Conservation (phyloP, 768 basidiomycete species). For the Coprinopsis sp. region DNA sequence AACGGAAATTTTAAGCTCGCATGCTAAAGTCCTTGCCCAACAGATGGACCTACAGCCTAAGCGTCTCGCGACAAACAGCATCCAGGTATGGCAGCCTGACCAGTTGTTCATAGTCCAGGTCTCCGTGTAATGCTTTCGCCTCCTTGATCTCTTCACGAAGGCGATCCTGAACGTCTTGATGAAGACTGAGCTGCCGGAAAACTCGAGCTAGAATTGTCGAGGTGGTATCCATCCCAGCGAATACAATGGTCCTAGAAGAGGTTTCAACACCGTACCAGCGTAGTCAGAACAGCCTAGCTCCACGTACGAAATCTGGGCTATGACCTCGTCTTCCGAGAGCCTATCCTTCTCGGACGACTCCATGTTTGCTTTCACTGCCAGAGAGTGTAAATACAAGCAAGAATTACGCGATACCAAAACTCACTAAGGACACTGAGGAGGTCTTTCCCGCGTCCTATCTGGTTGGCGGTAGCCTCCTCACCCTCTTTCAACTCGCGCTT, state of each 20-base stretch:
- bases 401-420: slow-evolving; percentile 1
- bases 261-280: not conserved
- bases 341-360: slow-evolving; percentile 25
- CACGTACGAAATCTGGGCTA: slow-evolving; percentile 25
- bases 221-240: slow-evolving; percentile 25
- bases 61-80: slow-evolving; percentile 26
- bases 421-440: slow-evolving; percentile 27
- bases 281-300: not conserved
- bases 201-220: slow-evolving; percentile 32
- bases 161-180: slow-evolving; percentile 31
- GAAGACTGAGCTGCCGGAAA: slow-evolving; percentile 31
- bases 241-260: slow-evolving; percentile 27
- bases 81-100: slow-evolving; percentile 19
- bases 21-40: not conserved
- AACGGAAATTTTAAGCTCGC: not conserved
- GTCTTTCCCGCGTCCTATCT: slow-evolving; percentile 28
- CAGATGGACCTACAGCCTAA: slow-evolving; percentile 29
- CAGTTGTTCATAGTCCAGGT: slow-evolving; percentile 18
- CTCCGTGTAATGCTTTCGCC: slow-evolving; percentile 13
- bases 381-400: not conserved
- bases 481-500: slow-evolving; percentile 29
- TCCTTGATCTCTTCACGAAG: slow-evolving; percentile 37
- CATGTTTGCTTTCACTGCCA: slow-evolving; percentile 31
- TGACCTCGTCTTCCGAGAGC: slow-evolving; percentile 29
- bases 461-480: slow-evolving; percentile 29